Conservation (phyloP, 371 early-diverging fungal species). For the Mucor plumbeus region DNA sequence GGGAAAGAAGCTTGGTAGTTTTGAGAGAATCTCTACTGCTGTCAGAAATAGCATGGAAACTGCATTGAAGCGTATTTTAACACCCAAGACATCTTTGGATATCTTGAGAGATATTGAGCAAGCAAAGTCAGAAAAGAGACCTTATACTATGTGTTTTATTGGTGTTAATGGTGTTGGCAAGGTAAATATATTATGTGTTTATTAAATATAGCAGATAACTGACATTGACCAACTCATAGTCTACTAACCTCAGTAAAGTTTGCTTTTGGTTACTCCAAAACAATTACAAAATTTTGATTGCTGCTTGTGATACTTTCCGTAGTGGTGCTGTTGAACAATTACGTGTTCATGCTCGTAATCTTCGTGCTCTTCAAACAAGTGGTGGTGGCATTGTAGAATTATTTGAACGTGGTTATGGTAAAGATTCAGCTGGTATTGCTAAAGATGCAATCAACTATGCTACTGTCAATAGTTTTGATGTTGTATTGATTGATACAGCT, state of each 20-base stretch:
- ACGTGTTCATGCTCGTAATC: slow-evolving; percentile 91
- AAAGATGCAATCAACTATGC: slow-evolving; percentile 93
- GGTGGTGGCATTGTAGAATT: slow-evolving; percentile 83
- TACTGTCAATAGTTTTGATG: slow-evolving; percentile 84
- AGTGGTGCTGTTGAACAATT: slow-evolving; percentile 99
- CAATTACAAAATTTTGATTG: slow-evolving; percentile 91
- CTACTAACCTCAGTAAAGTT: slow-evolving; percentile 98
- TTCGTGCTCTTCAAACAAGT: slow-evolving; percentile 75
- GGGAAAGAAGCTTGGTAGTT: slow-evolving; percentile 80
- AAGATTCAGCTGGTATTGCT: slow-evolving; percentile 98
- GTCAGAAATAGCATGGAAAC: slow-evolving; percentile 84
- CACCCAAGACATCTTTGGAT: slow-evolving; percentile 94
- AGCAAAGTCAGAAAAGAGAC: slow-evolving; percentile 72
- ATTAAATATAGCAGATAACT: neutral
- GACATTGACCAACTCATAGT: slow-evolving; percentile 43
- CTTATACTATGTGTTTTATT: slow-evolving; percentile 94
- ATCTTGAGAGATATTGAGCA: slow-evolving; percentile 91
- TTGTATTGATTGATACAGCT: slow-evolving; percentile 99
- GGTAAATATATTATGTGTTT: slow-evolving; percentile 18
- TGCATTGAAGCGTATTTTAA: slow-evolving; percentile 86
- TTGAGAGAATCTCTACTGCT: slow-evolving; percentile 69
- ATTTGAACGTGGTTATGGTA: slow-evolving; percentile 98
- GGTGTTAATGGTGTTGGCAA: slow-evolving; percentile 99
- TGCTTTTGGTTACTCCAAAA: slow-evolving; percentile 98
- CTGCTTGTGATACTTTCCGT: slow-evolving; percentile 99